A percentile compares a stretch with the other conserved stretches of the same genome.
phyloP scores from a whole-genome alignment of 495 filamentous ascomycete genomes.

The Mytilinidion resinicola region DNA sequence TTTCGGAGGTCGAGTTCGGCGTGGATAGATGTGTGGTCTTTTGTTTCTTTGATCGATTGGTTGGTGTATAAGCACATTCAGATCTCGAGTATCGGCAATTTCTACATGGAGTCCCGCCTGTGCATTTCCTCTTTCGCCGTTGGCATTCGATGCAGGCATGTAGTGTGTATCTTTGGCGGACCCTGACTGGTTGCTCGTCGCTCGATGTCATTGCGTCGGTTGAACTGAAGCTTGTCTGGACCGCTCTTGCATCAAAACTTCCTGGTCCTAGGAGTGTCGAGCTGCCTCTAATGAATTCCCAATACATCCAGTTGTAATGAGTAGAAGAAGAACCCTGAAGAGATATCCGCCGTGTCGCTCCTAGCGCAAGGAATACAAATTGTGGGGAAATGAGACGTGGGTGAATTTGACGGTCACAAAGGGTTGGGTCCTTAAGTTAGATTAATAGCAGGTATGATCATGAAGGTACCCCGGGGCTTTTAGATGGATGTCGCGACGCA shows the following conservation, averaged over 20 bases:
- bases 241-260: neutral
- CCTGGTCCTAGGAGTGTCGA: no score
- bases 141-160: neutral
- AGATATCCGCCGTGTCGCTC: no score
- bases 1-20: neutral
- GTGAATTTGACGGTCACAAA: no score
- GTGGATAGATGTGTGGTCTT: neutral
- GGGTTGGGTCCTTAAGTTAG: no score
- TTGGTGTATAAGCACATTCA: neutral
- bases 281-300: no score
- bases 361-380: no score
- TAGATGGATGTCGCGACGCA: no score
- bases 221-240: neutral
- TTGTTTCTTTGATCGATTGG: neutral
- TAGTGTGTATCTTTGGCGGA: neutral
- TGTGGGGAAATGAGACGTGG: no score
- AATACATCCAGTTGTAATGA: no score
- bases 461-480: no score
- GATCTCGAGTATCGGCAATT: neutral
- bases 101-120: neutral
- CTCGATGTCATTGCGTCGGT: neutral
- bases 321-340: no score
- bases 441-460: no score
- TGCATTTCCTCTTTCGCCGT: neutral
- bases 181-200: neutral